Percentiles rank a stretch among this genome's conserved stretches.
phyloP scores from a whole-genome alignment of 139 green algal species.

The Closterium sp. region DNA sequence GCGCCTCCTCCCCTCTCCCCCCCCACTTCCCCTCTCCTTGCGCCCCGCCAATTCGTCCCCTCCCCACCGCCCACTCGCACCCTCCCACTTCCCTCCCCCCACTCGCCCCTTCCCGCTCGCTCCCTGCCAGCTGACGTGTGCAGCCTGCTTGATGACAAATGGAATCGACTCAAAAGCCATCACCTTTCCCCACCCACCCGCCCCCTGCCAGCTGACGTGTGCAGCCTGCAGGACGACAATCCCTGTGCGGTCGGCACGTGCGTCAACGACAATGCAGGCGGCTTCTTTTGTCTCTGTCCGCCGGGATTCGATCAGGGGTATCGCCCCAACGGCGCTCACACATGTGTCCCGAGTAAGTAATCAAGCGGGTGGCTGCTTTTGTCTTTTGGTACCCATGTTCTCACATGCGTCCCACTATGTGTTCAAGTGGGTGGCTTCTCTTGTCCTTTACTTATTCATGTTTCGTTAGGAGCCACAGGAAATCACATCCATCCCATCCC shows the following conservation, averaged over 20 bases:
- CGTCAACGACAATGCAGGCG: background rate
- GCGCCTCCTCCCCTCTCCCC: background rate
- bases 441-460: no score
- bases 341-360: background rate
- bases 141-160: background rate
- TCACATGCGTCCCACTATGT: no score
- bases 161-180: no score
- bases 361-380: no score
- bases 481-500: no score
- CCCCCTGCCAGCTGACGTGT: background rate
- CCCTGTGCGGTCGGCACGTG: background rate
- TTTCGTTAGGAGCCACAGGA: no score
- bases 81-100: no score
- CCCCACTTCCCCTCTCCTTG: background rate
- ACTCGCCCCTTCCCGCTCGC: background rate
- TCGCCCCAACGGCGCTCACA: background rate
- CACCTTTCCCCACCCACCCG: background rate
- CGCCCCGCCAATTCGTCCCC: no score
- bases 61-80: no score
- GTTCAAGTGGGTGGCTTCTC: no score
- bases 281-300: background rate
- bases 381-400: no score
- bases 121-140: background rate
- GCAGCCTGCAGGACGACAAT: background rate
- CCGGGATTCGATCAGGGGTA: background rate